Evolutionary conservation across 305 asterid genomes (phyloP).

Genomic region (Fraxinus sp.): DNA sequence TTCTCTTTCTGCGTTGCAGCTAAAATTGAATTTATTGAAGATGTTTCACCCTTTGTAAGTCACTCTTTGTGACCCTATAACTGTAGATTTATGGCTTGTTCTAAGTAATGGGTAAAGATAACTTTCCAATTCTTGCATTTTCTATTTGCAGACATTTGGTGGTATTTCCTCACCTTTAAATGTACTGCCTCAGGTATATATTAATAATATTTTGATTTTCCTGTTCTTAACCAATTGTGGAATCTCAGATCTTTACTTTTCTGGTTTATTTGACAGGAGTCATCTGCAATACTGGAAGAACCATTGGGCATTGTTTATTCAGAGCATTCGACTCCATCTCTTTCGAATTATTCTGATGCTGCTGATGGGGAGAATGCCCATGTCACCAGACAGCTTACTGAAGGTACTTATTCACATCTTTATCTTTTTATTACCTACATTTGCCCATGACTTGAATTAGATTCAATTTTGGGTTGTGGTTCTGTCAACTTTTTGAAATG

Average conservation of each 20-base stretch:
- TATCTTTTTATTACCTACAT: not conserved
- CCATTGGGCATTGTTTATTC: constrained; percentile 59
- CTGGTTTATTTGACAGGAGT: constrained; percentile 50
- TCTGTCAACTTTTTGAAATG: constrained; percentile 14
- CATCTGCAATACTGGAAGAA: constrained; percentile 52
- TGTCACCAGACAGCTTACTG: constrained; percentile 63
- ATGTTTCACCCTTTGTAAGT: constrained; percentile 68
- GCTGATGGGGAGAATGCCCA: constrained; percentile 49
- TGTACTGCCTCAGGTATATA: constrained; percentile 76
- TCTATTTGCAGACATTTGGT: constrained; percentile 56
- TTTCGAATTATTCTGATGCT: constrained; percentile 35
- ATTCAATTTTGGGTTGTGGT: not conserved
- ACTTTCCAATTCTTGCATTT: constrained; percentile 14
- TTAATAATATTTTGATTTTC: constrained; percentile 22
- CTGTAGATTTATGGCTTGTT: not conserved
- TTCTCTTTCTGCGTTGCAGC: constrained; percentile 41
- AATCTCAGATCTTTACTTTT: constrained; percentile 21
- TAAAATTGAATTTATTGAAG: constrained; percentile 60
- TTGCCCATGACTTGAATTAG: not conserved
- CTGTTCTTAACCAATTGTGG: constrained; percentile 6
- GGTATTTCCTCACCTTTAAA: constrained; percentile 47
- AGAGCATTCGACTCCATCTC: constrained; percentile 36
- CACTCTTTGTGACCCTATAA: constrained; percentile 8
- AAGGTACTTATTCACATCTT: constrained; percentile 42
- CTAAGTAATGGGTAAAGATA: not conserved